These are phyloP conservation scores for Phytopythium litorale DNA, from an alignment of 352 stramenopile genomes.

Conservation along the genomic window DNA sequence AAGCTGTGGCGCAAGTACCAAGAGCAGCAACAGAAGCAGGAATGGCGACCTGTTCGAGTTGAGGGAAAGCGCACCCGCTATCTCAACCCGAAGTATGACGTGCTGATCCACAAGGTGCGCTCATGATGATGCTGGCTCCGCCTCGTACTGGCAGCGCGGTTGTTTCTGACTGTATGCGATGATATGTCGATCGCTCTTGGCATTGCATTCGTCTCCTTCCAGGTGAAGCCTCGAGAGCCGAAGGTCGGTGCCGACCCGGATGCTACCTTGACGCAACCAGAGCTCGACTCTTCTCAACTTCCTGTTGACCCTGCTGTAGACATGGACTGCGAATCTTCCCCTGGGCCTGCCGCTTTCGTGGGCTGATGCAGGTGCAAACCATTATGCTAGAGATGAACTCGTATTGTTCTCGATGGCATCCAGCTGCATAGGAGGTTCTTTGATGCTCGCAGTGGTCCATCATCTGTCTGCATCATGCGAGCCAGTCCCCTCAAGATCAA, in stretches of 20 bases:
- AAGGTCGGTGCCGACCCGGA: not conserved
- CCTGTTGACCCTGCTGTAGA: not conserved
- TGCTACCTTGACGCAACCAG: not conserved
- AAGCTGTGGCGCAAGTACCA: constrained; percentile 75
- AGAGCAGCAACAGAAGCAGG: constrained; percentile 50
- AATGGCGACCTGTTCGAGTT: constrained; percentile 39
- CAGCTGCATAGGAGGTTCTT: no score
- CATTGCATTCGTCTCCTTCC: not conserved
- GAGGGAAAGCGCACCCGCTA: constrained; percentile 53
- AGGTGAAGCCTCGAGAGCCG: not conserved
- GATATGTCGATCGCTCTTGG: not conserved
- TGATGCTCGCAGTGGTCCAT: no score
- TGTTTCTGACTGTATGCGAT: not conserved
- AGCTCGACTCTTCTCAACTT: not conserved
- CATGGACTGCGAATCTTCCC: not conserved
- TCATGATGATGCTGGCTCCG: not conserved
- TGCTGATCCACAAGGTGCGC: constrained; percentile 5
- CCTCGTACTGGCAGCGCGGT: not conserved
- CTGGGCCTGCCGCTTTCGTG: not conserved
- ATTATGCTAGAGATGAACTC: not conserved
- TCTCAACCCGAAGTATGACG: constrained; percentile 33
- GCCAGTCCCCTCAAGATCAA: no score
- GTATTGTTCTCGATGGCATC: no score
- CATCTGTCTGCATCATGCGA: no score
- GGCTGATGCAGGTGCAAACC: not conserved